Percentiles rank a stretch among this genome's conserved stretches.
Conservation (phyloP, 495 filamentous ascomycete species). For the Letharia lupina region DNA sequence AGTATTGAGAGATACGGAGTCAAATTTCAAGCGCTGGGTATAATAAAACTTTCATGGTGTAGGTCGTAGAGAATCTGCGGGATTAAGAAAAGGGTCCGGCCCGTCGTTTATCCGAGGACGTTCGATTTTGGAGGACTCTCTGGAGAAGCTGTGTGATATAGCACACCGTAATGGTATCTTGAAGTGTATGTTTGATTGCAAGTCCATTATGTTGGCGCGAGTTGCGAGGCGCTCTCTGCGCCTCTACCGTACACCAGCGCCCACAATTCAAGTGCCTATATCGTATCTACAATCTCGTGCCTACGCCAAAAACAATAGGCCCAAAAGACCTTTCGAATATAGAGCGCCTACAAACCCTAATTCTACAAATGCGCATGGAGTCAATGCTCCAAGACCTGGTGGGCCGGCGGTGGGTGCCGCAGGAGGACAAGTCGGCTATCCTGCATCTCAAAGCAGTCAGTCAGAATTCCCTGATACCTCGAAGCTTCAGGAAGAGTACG, state of each 20-base stretch:
- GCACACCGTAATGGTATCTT: background rate
- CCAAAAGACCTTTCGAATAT: conserved; percentile 37
- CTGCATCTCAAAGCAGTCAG: conserved; percentile 4
- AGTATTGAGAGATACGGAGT: conserved; percentile 39
- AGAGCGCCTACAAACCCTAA: conserved; percentile 31
- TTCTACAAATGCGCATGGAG: conserved; percentile 11
- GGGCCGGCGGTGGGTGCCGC: conserved; percentile 7
- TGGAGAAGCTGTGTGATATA: background rate
- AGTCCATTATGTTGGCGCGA: conserved; percentile 23
- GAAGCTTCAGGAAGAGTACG: conserved; percentile 15
- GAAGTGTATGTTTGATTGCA: background rate
- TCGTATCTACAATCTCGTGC: conserved; percentile 32
- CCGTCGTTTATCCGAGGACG: background rate
- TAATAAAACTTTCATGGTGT: conserved; percentile 42
- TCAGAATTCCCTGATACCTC: conserved; percentile 16
- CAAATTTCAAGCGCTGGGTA: conserved; percentile 58
- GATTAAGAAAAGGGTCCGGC: background rate
- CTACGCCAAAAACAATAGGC: conserved; percentile 42
- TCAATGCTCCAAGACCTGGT: conserved; percentile 1
- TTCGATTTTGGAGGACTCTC: background rate
- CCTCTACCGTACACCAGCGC: background rate
- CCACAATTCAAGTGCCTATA: conserved; percentile 20
- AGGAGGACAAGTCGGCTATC: conserved; percentile 6
- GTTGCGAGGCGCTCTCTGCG: conserved; percentile 21
- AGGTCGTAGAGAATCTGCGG: conserved; percentile 28